Conservation (phyloP, 2,329 filamentous ascomycete genomes). For the Apiospora malaysiana region DNA sequence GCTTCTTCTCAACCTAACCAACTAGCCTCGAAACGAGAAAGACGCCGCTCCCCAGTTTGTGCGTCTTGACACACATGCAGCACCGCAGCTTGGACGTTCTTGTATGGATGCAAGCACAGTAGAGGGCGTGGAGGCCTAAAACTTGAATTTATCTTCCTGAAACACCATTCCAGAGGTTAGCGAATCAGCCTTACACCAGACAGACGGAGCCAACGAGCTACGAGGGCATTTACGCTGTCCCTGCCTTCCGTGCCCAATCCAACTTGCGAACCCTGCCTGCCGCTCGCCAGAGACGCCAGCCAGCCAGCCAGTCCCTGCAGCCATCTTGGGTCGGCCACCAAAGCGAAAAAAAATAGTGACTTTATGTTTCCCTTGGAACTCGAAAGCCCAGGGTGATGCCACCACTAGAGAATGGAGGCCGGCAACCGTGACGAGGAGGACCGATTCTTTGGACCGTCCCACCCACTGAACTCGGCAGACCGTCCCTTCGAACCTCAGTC, state of each 20-base stretch:
- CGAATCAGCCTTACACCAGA: slow-evolving; percentile 15
- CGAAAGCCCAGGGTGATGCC: slow-evolving; percentile 42
- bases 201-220: neutral
- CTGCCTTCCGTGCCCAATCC: slow-evolving; percentile 20
- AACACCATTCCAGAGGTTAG: slow-evolving; percentile 17
- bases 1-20: slow-evolving; percentile 19
- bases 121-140: neutral
- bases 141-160: slow-evolving; percentile 15
- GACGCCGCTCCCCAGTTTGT: slow-evolving; percentile 10
- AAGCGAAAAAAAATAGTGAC: neutral
- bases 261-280: slow-evolving; percentile 14
- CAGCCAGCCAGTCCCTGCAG: slow-evolving; percentile 3
- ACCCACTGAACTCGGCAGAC: slow-evolving; percentile 33
- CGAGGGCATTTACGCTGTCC: slow-evolving; percentile 11
- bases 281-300: slow-evolving; percentile 1
- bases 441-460: slow-evolving; percentile 38
- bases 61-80: slow-evolving; percentile 15
- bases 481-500: slow-evolving; percentile 40
- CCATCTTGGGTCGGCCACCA: slow-evolving; percentile 15
- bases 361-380: slow-evolving; percentile 26
- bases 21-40: slow-evolving; percentile 18
- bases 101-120: slow-evolving; percentile 16
- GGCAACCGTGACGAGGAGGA: slow-evolving; percentile 50
- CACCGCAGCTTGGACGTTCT: slow-evolving; percentile 12
- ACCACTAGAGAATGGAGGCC: slow-evolving; percentile 53